Percentiles rank a stretch among this genome's conserved stretches.
Evolutionary conservation across 1,284 basidiomycete genomes (phyloP).

Genomic region (Sphaerobolus stellatus): DNA sequence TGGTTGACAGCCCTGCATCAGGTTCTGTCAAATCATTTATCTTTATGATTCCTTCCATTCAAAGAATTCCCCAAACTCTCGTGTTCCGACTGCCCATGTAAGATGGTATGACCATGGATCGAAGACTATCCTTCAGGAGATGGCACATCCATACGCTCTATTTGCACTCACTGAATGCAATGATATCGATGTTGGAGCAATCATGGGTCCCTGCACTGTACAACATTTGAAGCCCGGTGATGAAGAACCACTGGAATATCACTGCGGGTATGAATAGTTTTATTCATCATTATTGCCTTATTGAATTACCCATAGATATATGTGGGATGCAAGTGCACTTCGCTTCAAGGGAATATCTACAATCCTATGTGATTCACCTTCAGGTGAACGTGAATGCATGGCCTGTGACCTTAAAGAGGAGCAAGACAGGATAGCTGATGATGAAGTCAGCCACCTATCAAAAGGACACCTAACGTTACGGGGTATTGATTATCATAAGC

Average conservation of each 20-base stretch:
- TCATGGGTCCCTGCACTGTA: slow-evolving; percentile 55
- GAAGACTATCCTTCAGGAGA: slow-evolving; percentile 62
- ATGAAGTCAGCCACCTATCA: slow-evolving; percentile 19
- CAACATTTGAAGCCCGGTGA: slow-evolving; percentile 31
- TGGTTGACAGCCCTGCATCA: slow-evolving; percentile 23
- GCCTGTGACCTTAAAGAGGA: slow-evolving; percentile 49
- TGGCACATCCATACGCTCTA: slow-evolving; percentile 56
- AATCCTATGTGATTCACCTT: slow-evolving; percentile 29
- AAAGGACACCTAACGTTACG: slow-evolving; percentile 26
- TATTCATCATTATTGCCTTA: slow-evolving; percentile 14
- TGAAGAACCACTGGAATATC: slow-evolving; percentile 41
- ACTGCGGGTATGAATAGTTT: slow-evolving; percentile 44
- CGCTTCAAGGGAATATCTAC: slow-evolving; percentile 47
- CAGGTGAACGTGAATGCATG: slow-evolving; percentile 33
- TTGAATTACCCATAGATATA: slow-evolving; percentile 32
- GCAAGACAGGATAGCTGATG: slow-evolving; percentile 26
- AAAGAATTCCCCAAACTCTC: slow-evolving; percentile 25
- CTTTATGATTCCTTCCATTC: slow-evolving; percentile 46
- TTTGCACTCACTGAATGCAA: slow-evolving; percentile 57
- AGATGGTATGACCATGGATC: slow-evolving; percentile 68
- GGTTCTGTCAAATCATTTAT: slow-evolving; percentile 65
- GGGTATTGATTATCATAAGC: slow-evolving; percentile 50
- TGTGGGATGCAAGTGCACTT: slow-evolving; percentile 45
- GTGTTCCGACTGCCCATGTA: slow-evolving; percentile 48
- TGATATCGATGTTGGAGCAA: slow-evolving; percentile 47